Base-by-base conservation (phyloP, 441 rosid species). In the Mallotus repandus region DNA sequence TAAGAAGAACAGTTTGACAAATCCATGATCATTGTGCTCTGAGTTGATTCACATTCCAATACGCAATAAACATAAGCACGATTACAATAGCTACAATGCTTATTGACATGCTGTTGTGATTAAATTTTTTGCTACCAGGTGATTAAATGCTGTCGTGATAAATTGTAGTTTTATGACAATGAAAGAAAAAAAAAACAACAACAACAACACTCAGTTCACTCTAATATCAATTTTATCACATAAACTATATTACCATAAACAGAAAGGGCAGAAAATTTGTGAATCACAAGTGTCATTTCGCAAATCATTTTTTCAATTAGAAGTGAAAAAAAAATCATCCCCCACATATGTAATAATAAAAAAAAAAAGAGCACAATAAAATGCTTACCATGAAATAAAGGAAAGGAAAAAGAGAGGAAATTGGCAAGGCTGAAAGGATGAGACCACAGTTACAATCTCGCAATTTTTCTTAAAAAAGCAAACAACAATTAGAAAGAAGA, bases 371-470 rank as follows among this genome's bases (percentile, higher is more conserved):
- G 9, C 60, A 49, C 4, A n/a, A 19, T 16, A 29, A 64, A 4
- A 46, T 38, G 50, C 72, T 66, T 69, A 83, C 88, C 88, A 83
- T 81, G 76, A 85, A 85, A 79, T 85, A 85, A 2, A 81, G 80
- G 79, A 83, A 85, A 12, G 88, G 88, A 46, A 85, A 85, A 46
- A 85, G 86, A 48, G 86, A 83, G 15, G 86, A 79, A 35, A 79
- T 74, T 2, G 88, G 88, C 82, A 85, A 72, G 67, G 83, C 88
- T 85, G 88, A 70, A 69, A 62, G 32, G 55, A 14, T 6, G 7
- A 29, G 57, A 4, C 21, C n/a, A 15, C 53, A 18, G 25, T 32
- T 9, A 64, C 35, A 69, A 25, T 4, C 50, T 2, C 41, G 7
- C 3, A 56, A 41, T 11, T 10, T 29, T 29, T 2, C 32, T 19